phyloP scores from a whole-genome alignment of 2,329 filamentous ascomycete genomes.

The Domatiomyces globalis region DNA sequence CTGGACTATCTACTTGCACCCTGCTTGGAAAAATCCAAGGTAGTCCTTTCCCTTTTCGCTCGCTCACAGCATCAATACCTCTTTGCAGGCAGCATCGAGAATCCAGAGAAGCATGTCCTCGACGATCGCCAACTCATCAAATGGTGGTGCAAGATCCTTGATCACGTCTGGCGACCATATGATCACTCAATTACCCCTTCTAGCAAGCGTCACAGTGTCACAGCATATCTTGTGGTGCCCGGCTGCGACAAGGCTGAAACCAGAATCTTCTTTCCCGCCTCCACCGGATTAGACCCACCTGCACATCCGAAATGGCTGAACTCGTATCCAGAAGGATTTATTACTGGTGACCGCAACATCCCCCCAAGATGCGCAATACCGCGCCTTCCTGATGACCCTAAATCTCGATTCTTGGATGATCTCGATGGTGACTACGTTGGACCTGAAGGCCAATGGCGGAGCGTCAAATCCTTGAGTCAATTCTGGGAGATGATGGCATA shows the following conservation, averaged over 20 bases:
- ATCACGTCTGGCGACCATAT: conserved; percentile 49
- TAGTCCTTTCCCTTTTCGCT: conserved; percentile 81
- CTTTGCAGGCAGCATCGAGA: conserved; percentile 81
- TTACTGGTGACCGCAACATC: conserved; percentile 50
- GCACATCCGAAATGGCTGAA: conserved; percentile 35
- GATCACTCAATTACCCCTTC: conserved; percentile 1
- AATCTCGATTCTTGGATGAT: conserved; percentile 75
- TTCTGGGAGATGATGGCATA: conserved; percentile 99
- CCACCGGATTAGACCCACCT: conserved; percentile 25
- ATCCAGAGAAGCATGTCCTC: conserved; percentile 73
- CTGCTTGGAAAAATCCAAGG: conserved; percentile 37
- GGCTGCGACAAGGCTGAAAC: conserved; percentile 74
- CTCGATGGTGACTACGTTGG: conserved; percentile 68
- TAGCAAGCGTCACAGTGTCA: conserved; percentile 31
- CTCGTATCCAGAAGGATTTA: conserved; percentile 51
- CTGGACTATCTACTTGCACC: conserved; percentile 55
- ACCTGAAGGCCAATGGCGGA: conserved; percentile 59
- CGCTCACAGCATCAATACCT: conserved; percentile 86
- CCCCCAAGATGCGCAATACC: conserved; percentile 75
- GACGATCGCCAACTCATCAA: conserved; percentile 80
- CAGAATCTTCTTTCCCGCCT: conserved; percentile 58
- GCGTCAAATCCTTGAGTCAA: conserved; percentile 66
- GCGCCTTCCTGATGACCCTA: conserved; percentile 87
- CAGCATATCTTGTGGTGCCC: conserved; percentile 74
- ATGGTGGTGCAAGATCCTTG: conserved; percentile 88